Evolutionary conservation across 2,329 filamentous ascomycete genomes (phyloP).

Genomic region (Pleomassaria siparia): DNA sequence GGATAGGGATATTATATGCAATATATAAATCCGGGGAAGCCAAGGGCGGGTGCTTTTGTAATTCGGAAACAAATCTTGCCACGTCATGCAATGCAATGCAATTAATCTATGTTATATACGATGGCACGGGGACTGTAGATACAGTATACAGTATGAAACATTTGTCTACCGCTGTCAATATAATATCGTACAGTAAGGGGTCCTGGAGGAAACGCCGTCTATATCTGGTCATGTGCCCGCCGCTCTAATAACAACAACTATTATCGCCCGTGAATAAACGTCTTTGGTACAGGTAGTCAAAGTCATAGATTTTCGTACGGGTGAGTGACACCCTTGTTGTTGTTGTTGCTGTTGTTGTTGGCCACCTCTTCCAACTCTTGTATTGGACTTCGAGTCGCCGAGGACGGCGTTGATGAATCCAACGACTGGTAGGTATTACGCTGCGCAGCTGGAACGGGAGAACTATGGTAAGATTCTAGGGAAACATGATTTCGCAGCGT

Average conservation of each 20-base stretch:
- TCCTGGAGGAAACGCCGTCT: not conserved
- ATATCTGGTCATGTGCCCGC: not conserved
- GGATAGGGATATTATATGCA: not conserved
- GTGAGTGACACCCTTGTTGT: not conserved
- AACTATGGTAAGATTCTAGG: not conserved
- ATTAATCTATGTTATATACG: not conserved
- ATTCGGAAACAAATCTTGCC: not conserved
- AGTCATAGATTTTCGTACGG: not conserved
- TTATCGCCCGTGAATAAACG: not conserved
- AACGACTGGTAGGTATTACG: not conserved
- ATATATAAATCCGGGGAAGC: not conserved
- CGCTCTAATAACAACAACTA: not conserved
- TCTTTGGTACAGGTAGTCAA: slow-evolving; percentile 1
- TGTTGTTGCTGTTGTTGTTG: not conserved
- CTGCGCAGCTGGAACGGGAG: not conserved
- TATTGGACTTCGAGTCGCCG: not conserved
- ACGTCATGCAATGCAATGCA: slow-evolving; percentile 6
- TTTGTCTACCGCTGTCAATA: no score
- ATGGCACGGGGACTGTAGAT: not conserved
- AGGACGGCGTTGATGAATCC: not conserved
- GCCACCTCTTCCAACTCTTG: not conserved
- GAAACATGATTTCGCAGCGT: not conserved
- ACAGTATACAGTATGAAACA: not conserved
- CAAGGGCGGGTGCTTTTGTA: not conserved
- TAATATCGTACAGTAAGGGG: no score